These are phyloP conservation scores for Coprinopsis cinerea DNA, from an alignment of 768 basidiomycete genomes.

Conservation along the genomic window DNA sequence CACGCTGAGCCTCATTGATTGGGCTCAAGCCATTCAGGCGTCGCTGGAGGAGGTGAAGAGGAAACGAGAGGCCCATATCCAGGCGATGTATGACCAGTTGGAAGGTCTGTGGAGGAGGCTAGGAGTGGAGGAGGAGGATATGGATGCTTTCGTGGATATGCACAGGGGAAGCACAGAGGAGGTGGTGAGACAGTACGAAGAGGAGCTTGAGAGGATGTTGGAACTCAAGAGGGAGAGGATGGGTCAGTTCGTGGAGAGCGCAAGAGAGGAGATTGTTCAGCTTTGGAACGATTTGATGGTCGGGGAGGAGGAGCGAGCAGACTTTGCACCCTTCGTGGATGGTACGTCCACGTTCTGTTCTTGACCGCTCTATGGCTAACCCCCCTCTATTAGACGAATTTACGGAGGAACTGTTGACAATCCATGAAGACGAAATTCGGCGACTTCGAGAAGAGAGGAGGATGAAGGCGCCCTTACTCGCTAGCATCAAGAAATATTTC, in stretches of 20 bases:
- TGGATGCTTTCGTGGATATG: constrained; percentile 89
- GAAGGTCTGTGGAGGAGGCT: constrained; percentile 87
- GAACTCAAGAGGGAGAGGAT: constrained; percentile 85
- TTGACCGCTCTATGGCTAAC: constrained; percentile 5
- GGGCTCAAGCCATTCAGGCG: constrained; percentile 53
- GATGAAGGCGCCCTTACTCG: constrained; percentile 69
- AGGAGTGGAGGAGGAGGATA: constrained; percentile 70
- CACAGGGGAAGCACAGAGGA: constrained; percentile 79
- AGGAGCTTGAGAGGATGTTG: constrained; percentile 86
- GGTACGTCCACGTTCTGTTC: constrained; percentile 43
- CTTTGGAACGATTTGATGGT: constrained; percentile 87
- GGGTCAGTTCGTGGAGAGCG: constrained; percentile 76
- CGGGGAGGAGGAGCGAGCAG: constrained; percentile 73
- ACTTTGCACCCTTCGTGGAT: constrained; percentile 79
- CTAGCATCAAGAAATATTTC: constrained; percentile 80
- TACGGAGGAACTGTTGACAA: constrained; percentile 78
- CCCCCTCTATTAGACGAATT: constrained; percentile 56
- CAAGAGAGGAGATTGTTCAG: constrained; percentile 70
- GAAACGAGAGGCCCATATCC: constrained; percentile 76
- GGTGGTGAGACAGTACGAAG: constrained; percentile 77
- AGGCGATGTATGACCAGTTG: constrained; percentile 89
- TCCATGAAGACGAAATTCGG: constrained; percentile 82
- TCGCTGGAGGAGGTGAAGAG: constrained; percentile 71
- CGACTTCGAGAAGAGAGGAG: constrained; percentile 80
- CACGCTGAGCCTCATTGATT: constrained; percentile 63